Conservation (phyloP, 129 eudicot genomes). For the Chrysanthemum lavandulifolium region DNA sequence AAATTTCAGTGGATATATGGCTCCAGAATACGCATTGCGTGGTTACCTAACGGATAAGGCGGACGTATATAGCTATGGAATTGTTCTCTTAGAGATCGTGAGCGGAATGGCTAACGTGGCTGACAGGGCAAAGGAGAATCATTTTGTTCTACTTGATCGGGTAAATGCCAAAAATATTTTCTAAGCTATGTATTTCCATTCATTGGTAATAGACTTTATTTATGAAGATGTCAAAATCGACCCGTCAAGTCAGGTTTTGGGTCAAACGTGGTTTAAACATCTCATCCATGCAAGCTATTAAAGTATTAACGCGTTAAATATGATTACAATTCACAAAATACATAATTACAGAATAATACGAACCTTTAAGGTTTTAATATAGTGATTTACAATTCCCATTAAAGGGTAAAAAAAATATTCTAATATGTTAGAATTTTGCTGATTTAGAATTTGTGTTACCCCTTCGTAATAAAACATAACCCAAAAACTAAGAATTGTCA, state of each 20-base stretch:
- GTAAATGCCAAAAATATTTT: conserved; percentile 34
- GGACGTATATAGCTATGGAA: conserved; percentile 76
- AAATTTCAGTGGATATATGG: conserved; percentile 72
- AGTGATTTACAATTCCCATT: no score
- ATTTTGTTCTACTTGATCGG: conserved; percentile 64
- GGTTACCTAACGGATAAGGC: conserved; percentile 81
- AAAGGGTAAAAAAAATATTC: no score
- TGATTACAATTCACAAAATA: background rate
- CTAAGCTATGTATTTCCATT: background rate
- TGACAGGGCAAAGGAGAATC: conserved; percentile 41
- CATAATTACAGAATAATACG: background rate
- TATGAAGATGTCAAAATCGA: background rate
- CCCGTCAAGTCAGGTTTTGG: background rate
- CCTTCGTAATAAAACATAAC: background rate
- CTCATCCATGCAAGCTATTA: no score
- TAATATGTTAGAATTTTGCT: no score
- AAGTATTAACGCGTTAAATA: background rate
- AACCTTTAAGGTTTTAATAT: no score
- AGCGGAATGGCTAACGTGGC: conserved; percentile 54
- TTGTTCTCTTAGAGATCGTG: conserved; percentile 58
- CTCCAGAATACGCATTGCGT: conserved; percentile 80
- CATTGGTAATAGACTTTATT: background rate
- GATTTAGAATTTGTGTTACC: background rate
- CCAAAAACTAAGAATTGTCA: background rate
- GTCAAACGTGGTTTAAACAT: background rate